Evolutionary conservation across 805 yeast genomes (phyloP), one percentile per base, ranked within the genome.

Genomic region (Pichia ethanolica): DNA sequence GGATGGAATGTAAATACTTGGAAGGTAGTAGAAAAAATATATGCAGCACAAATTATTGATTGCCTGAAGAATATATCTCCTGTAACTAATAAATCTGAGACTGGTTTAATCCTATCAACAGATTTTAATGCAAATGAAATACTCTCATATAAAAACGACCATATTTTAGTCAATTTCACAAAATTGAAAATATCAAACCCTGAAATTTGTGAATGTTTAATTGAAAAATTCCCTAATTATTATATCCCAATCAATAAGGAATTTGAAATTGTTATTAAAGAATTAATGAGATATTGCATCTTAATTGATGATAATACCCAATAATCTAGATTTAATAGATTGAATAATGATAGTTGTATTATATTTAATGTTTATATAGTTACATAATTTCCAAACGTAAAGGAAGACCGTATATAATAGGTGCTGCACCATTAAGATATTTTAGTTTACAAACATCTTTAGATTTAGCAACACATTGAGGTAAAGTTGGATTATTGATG

Each of bases 391-490:
- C 38, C 40, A 68, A 54, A 28, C 49, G 53, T 46, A 83, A 65
- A 6, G 98, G 98, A 40, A 93, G 62, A 0, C 99, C 99, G 63
- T 90, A 91, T 3, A 90, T 71, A 0, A 93, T 83, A 0, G 97
- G 96, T 0, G 99, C 96, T 1, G 95, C 86, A 0, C 97, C 98
- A 61, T 93, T 93, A 54, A 91, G 69, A 59, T 78, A 89, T 47
- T 70, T 78, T 53, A 93, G 68, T 44, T 77, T 78, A 61, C 98
- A 91, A 1, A 65, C 72, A 35, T 75, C 73, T 56, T 98, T 73
- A 20, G 96, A 78, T 33, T 63, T 57, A 3, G 71, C 60, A 10
- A 89, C 78, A 2, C 96, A 88, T 25, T 70, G 65, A 28, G 82
- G 68, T 6, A 86, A 66, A 35, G 69, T 66, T 4, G 56, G 25